Conservation (phyloP, 2,329 filamentous ascomycete genomes). For the Cadophora gregata region DNA sequence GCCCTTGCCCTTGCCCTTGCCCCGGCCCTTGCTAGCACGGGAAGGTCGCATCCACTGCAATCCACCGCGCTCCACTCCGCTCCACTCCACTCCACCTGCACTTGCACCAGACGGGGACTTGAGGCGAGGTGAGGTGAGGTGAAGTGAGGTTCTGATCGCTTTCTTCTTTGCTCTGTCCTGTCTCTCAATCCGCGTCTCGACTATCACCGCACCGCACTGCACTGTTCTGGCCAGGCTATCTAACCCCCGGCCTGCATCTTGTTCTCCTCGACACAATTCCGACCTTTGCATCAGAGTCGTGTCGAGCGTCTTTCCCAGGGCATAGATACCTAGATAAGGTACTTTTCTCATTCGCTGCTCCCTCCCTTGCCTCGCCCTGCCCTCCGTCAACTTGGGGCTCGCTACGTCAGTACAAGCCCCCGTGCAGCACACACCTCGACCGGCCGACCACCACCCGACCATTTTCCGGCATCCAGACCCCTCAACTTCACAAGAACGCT, state of each 20-base stretch:
- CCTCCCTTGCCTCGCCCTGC: neutral
- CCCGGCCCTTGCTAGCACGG: too few relatives aligned
- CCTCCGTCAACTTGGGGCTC: neutral
- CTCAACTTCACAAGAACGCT: constrained; percentile 9
- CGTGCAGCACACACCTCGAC: constrained; percentile 12
- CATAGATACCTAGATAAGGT: neutral
- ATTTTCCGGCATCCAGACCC: constrained; percentile 4
- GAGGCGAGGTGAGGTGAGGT: too few relatives aligned
- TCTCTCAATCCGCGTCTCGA: neutral
- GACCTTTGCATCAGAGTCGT: neutral
- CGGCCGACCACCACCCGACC: neutral
- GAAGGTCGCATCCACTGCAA: too few relatives aligned
- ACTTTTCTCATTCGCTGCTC: neutral
- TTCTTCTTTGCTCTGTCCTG: neutral
- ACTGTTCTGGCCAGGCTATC: constrained; percentile 9
- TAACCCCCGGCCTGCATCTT: constrained; percentile 1
- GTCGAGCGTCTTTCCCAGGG: neutral
- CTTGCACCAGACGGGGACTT: too few relatives aligned
- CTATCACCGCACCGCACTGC: neutral
- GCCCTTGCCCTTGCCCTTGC: neutral
- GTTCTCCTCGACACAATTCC: neutral
- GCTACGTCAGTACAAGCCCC: constrained; percentile 9
- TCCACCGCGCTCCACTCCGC: too few relatives aligned
- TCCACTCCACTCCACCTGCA: neutral
- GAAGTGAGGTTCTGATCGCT: too few relatives aligned